Base-by-base conservation (phyloP, 129 eudicot genomes). In the Rutidosis leptorrhynchoides region DNA sequence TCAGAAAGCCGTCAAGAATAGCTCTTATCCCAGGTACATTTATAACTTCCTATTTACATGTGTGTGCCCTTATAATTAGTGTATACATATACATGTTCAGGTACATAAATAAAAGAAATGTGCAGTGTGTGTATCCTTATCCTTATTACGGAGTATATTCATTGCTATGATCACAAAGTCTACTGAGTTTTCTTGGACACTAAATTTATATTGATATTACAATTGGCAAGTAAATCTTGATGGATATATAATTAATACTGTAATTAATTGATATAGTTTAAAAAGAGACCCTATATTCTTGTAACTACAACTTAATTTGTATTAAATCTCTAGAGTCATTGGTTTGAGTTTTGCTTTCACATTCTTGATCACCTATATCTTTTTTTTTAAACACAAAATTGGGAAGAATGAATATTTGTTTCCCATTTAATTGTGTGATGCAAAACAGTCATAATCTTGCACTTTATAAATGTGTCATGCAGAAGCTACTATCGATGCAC, bases 401-500 rank as follows among this genome's bases (percentile, higher is more conserved):
- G 46, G 46, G 60, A 74, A 64, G n/a, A 56, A 28, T 16, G 19
- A 45, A 57, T 1, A 9, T 24, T 58, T 58, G 61, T 73, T 65
- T 65, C 58, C 32, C 72, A 65, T 40, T 65, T 55, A 3, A 12
- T 6, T 37, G 58, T 58, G 37, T 48, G 11, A 33, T 33, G 58
- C 17, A 62, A 35, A 35, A 35, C 11, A 10, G n/a, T 5, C n/a
- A 27, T 5, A 58, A 16, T 49, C 52, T 67, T 24, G 32, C n/a
- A n/a, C n/a, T n/a, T n/a, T n/a, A n/a, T n/a, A n/a, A n/a, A 67
- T 67, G 17, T 49, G 15, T 48, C 3, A 53, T 68, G 70, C 83
- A 93, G 99, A 69, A 89, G 96, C 86, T 93, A 93, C 74, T 93
- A 93, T 24, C 65, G 95, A 62, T 93, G 99, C 92, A 93, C 99